Conservation (phyloP, 2,329 filamentous ascomycete genomes). For the Monilinia fructicola region DNA sequence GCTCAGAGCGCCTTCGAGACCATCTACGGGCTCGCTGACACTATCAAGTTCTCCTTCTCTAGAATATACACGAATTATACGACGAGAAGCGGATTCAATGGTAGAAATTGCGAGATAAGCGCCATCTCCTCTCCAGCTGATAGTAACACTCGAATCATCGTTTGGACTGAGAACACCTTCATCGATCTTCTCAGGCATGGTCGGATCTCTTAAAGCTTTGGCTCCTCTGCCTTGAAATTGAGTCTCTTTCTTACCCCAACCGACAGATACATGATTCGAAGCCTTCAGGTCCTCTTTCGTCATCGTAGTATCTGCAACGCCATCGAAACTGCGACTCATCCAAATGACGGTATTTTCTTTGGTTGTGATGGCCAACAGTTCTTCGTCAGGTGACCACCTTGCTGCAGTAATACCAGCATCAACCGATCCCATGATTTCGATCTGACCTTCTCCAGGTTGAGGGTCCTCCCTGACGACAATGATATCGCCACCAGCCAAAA, state of each 20-base stretch:
- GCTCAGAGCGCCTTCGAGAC: conserved; percentile 80
- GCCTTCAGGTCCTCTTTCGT: conserved; percentile 73
- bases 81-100: conserved; percentile 65
- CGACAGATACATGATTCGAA: conserved; percentile 94
- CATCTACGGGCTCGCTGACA: conserved; percentile 91
- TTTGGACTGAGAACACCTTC: conserved; percentile 70
- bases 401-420: conserved; percentile 89
- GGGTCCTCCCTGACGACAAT: conserved; percentile 76
- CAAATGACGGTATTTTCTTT: conserved; percentile 77
- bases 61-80: conserved; percentile 86
- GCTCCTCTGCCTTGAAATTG: conserved; percentile 94
- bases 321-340: conserved; percentile 91
- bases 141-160: conserved; percentile 70
- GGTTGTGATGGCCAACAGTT: conserved; percentile 81
- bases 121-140: conserved; percentile 95
- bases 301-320: conserved; percentile 72
- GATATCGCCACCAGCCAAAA: conserved; percentile 89
- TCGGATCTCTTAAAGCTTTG: conserved; percentile 84
- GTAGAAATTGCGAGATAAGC: conserved; percentile 85
- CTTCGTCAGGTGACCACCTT: conserved; percentile 92
- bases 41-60: conserved; percentile 89
- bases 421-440: conserved; percentile 94
- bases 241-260: conserved; percentile 97
- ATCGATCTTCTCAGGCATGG: conserved; percentile 89
- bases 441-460: conserved; percentile 66